A percentile compares a stretch with the other conserved stretches of the same genome.
Conservation (phyloP, 176 grass and related monocot species). For the Pontederia crassipes region DNA sequence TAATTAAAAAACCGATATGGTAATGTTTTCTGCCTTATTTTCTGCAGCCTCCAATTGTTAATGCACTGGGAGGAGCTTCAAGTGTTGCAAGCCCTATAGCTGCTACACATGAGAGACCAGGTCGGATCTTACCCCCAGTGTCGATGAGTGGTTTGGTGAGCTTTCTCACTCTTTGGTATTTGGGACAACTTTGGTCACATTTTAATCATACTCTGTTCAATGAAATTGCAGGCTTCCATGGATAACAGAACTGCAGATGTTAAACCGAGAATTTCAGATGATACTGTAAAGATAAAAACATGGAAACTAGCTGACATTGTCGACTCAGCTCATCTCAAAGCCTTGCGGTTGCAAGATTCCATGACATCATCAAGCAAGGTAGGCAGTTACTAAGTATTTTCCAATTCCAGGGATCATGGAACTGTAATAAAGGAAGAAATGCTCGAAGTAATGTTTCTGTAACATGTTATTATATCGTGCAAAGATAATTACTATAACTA, state of each 20-base stretch:
- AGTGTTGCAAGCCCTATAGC: constrained; percentile 90
- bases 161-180: background rate
- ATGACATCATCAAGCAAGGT: constrained; percentile 58
- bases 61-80: constrained; percentile 55
- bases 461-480: too few relatives aligned
- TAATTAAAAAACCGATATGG: too few relatives aligned
- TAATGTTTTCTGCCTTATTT: constrained; percentile 3
- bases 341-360: constrained; percentile 57
- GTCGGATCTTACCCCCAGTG: constrained; percentile 71
- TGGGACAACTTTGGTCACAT: too few relatives aligned
- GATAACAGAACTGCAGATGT: constrained; percentile 73
- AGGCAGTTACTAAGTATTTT: constrained; percentile 11
- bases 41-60: constrained; percentile 66
- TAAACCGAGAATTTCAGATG: constrained; percentile 88
- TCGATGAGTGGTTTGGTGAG: constrained; percentile 84
- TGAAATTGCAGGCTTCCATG: constrained; percentile 58
- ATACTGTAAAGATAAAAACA: constrained; percentile 73
- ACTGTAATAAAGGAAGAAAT: too few relatives aligned
- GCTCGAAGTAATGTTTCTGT: too few relatives aligned
- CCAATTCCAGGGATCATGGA: too few relatives aligned
- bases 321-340: constrained; percentile 74
- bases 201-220: background rate
- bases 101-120: constrained; percentile 59
- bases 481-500: too few relatives aligned
- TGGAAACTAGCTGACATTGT: constrained; percentile 84